Conservation (phyloP, 371 early-diverging fungal genomes). For the Mortierella sp. region DNA sequence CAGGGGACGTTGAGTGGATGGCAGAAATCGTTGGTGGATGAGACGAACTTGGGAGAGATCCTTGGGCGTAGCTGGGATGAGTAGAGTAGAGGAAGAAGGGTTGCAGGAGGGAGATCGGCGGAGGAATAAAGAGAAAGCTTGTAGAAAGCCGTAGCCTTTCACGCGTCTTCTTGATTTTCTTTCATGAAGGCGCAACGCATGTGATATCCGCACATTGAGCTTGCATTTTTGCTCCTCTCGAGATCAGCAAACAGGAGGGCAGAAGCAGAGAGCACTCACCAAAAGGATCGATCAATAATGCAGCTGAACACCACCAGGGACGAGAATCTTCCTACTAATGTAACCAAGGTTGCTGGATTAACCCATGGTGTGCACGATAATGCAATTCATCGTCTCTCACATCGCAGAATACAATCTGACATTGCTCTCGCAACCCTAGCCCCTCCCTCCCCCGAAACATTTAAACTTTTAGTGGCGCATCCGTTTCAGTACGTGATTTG, state of each 20-base stretch:
- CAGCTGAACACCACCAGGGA: not conserved
- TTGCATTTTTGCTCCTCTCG: no score
- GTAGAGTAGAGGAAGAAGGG: not conserved
- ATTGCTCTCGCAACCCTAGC: no score
- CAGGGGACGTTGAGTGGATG: conserved; percentile 55
- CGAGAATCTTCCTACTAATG: not conserved
- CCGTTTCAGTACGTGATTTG: no score
- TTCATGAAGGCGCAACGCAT: no score
- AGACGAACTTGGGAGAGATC: conserved; percentile 50
- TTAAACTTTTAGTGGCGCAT: not conserved
- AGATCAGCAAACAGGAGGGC: no score
- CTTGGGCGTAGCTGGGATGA: conserved; percentile 58
- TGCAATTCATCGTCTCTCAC: not conserved
- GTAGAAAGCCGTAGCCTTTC: not conserved
- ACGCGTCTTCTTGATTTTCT: not conserved
- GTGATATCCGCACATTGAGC: no score
- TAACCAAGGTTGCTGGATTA: not conserved
- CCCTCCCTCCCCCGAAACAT: not conserved
- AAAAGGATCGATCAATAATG: not conserved
- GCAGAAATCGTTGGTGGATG: conserved; percentile 57
- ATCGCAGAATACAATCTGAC: not conserved
- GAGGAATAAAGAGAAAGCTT: not conserved
- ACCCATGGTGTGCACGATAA: not conserved
- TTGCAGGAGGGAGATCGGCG: not conserved
- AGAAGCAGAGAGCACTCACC: no score